Evolutionary conservation across 2,329 filamentous ascomycete genomes (phyloP), one percentile per base, ranked within the genome.

Genomic region (Cadophora sp.): DNA sequence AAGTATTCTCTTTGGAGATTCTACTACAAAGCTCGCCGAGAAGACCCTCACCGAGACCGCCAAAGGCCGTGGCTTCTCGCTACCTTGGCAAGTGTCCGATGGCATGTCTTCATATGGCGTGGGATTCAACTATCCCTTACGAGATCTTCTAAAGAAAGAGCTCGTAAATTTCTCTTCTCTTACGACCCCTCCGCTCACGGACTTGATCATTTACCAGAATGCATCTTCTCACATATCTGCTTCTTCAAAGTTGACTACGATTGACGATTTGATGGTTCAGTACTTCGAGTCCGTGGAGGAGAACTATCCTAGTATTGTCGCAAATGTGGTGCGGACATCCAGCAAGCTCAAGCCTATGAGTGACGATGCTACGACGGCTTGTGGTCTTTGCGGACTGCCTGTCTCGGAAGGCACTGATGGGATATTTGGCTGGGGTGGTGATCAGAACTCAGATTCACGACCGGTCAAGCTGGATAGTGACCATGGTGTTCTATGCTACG

Each of bases 271-370:
- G 64, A 94, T 98, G 90, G 82, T 85, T 67, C 90, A 93, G 67
- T 99, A 97, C 79, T 97, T 99, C 76, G 87, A 89, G 72, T 91
- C 89, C 50, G 93, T 97, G 19, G 94, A 97, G 77, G 87, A 89
- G 72, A 91, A 91, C 68, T 97, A 97, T 76, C 92, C 94, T 3
- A 93, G 92, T 65, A 93, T 98, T 66, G 94, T 99, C 73, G 91
- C 94, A 37, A 99, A 99, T 78, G 96, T 99, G 11, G 95, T 97
- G 5, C 89, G 93, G 70, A 99, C 95, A 40, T 91, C 92, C n/a
- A 90, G 89, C 62, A 97, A 97, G 80, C 84, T 98, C 50, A 83
- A 89, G 56, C 81, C 87, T 29, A 77, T 81, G 26, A 74, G 73
- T 58, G 72, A 70, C 1, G 78, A 77, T 8, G 76, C 74, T 24